Conservation (phyloP, 2,329 filamentous ascomycete species). For the Monilinia laxa region DNA sequence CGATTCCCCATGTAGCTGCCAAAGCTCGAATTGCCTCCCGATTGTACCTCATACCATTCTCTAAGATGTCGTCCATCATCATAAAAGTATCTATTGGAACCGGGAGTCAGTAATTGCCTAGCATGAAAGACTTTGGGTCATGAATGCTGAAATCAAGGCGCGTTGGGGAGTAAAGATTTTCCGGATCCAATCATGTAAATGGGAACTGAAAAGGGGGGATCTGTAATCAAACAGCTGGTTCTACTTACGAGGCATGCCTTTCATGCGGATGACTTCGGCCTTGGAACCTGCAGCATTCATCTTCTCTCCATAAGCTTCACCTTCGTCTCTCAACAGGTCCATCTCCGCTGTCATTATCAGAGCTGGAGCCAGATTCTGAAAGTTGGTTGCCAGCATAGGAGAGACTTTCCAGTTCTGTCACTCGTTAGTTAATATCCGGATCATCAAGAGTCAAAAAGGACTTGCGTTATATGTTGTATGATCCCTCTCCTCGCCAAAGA, state of each 20-base stretch:
- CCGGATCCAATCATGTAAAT: not conserved
- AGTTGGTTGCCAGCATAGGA: conserved; percentile 37
- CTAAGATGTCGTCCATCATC: conserved; percentile 31
- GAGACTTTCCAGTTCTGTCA: conserved; percentile 26
- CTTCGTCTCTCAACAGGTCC: conserved; percentile 42
- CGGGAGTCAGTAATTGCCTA: not conserved
- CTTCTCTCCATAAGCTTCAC: conserved; percentile 33
- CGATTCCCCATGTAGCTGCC: conserved; percentile 8
- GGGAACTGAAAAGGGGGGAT: not conserved
- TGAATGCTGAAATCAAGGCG: not conserved
- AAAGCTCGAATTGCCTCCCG: conserved; percentile 27
- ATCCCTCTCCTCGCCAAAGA: conserved; percentile 25
- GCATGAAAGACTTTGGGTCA: not conserved
- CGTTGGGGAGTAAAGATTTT: not conserved
- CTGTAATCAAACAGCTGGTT: not conserved
- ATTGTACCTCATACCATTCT: conserved; percentile 29
- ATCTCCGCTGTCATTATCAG: conserved; percentile 43
- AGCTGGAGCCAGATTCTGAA: conserved; percentile 36
- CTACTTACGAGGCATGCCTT: conserved; percentile 27
- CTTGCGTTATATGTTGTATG: conserved; percentile 16
- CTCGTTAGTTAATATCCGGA: not conserved
- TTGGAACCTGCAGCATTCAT: conserved; percentile 28
- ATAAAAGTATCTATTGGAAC: conserved; percentile 26
- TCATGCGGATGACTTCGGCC: conserved; percentile 26
- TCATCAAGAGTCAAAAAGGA: not conserved